Conservation (phyloP, 306 rosid genomes). For the Glycine latifolia region DNA sequence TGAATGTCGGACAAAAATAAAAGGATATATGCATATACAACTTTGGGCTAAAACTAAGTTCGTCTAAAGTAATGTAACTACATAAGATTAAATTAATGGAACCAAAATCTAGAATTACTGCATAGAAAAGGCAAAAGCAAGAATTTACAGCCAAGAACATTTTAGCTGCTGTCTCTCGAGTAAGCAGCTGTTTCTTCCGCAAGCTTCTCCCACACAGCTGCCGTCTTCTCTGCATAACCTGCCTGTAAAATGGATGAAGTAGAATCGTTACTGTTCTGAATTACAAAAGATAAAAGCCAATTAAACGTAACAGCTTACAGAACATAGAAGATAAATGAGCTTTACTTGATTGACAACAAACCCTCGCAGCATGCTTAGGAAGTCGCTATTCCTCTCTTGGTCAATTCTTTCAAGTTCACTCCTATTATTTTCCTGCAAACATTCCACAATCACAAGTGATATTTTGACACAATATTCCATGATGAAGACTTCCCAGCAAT, state of each 20-base stretch:
- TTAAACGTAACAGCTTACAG: background rate
- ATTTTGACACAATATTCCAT: conserved; percentile 29
- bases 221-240: conserved; percentile 87
- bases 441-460: conserved; percentile 17
- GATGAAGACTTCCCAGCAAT: conserved; percentile 12
- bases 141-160: conserved; percentile 55
- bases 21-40: conserved; percentile 28
- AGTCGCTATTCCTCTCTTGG: conserved; percentile 53
- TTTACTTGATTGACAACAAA: conserved; percentile 57
- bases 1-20: background rate
- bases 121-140: conserved; percentile 34
- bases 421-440: conserved; percentile 54
- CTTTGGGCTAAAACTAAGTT: conserved; percentile 35
- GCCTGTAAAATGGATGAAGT: conserved; percentile 55
- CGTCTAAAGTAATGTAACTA: conserved; percentile 1
- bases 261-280: conserved; percentile 29
- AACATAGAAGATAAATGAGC: conserved; percentile 15
- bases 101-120: conserved; percentile 30
- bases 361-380: conserved; percentile 55
- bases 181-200: conserved; percentile 77
- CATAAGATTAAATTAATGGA: conserved; percentile 17
- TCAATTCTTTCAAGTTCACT: conserved; percentile 59
- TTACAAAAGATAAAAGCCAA: conserved; percentile 24
- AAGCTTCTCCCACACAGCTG: conserved; percentile 82
- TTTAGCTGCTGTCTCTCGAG: conserved; percentile 57